Evolutionary conservation across 768 basidiomycete species (phyloP), one percentile per base, ranked within the genome.

Genomic region (Cantharellus anzutake): DNA sequence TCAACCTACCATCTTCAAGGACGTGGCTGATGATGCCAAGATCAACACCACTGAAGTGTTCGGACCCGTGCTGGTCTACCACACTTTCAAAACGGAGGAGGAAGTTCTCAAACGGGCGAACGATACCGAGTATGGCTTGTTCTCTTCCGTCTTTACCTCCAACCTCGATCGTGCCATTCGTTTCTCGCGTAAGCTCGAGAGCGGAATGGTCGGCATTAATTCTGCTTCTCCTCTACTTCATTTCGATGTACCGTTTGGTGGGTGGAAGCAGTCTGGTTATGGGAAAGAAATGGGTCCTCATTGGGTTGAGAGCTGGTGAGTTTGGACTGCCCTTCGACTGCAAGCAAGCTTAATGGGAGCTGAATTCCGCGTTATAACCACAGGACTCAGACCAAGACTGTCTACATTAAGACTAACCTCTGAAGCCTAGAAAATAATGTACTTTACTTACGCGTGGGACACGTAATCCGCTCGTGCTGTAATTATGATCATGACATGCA

Each of bases 111-210:
- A 56, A n/a, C 59, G 65, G 56, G 94, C 90, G 38, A 99, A 99
- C 71, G 83, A 94, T 68, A 83, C 86, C 0, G 66, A 73, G 58
- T 93, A 92, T 69, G 93, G 93, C 60, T 79, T 96, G 51, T 89
- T 88, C 11, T 81, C 86, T 2, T 84, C 85, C 4, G 81, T 98
- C 59, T 96, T 91, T 76, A 82, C 85, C 42, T 75, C 80, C 39
- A 66, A 76, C 67, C 67, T 75, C 65, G 62, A 65, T 38, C 65
- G 72, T 50, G 74, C 72, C 3, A 66, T 73, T 60, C 61, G 64
- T 38, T 67, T 71, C 38, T 70, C 74, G 29, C 63, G 67, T 52
- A 62, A 64, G 58, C 65, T 76, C 44, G 68, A 74, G 57, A 71
- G 73, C 34, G 74, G 74, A 51, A 73, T 72, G 34, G 68, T 68